Base-by-base conservation (phyloP, 805 yeast genomes). In the Spathaspora girioi region DNA sequence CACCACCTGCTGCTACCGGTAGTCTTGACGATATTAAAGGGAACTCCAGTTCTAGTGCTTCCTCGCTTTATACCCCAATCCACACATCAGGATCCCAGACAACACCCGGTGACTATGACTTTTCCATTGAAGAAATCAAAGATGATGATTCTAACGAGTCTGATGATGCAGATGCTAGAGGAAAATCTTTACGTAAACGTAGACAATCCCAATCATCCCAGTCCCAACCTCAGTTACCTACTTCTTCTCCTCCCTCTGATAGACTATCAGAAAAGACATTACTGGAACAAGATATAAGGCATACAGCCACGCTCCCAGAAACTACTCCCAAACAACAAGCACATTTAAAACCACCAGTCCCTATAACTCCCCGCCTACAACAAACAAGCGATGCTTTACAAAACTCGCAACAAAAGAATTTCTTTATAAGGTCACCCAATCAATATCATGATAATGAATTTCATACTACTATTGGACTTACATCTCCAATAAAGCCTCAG, bases 371-470 rank as follows among this genome's bases (percentile, higher is more conserved):
- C 48, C 42, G 41, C 5, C 11, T 35, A 11, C 40, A 35, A 35
- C 40, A 35, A 35, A 38, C 43, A 18, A 23, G 29, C 9, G 44
- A 43, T 15, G 51, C 49, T 11, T 49, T 47, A n/a, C 54, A 54
- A 29, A 29, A 9, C 9, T 10, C 32, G 3, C 42, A 43, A 49
- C 59, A 18, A 56, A 55, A 69, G 47, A 73, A 71, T 55, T 48
- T 73, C 17, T 59, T 71, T 43, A 67, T 74, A 10, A 59, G 71
- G 38, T 70, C 75, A 26, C 79, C 79, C 6, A 66, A 62, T 47
- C 77, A 71, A 50, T 66, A 53, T 50, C 67, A 70, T 45, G 75
- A 70, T 49, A 58, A 61, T 47, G 75, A 65, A 45, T 65, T 62
- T 52, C 69, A 68, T 54, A 55, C 52, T 26, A 53, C 40, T 35